Base-by-base conservation (phyloP, 257 asterid genomes). In the Echites panduratus region DNA sequence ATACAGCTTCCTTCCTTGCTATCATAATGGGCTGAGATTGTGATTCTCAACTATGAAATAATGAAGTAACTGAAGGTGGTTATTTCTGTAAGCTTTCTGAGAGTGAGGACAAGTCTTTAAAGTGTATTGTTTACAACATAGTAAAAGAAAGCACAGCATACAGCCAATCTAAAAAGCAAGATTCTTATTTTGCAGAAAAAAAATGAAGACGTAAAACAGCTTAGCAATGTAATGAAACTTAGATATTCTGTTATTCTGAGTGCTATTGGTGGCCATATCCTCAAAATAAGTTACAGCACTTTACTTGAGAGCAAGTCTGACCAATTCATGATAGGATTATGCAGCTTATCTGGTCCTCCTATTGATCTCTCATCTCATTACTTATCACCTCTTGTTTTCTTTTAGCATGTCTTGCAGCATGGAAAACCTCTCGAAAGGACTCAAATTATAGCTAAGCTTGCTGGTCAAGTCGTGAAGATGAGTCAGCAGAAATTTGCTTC, bases 401-500 rank as follows among this genome's bases (percentile, higher is more conserved):
- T 45, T 73, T 75, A 94, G 98, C 97, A 94, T 72, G 88, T 94
- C 24, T 85, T 94, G 75, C 90, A 89, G 84, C 91, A 88, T 3
- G 95, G 98, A 19, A 88, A 84, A 58, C 89, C 96, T 13, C 89
- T 85, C 1, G 93, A 94, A 69, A 88, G 90, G 57, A 82, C 96
- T 61, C 80, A 80, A 49, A 88, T 94, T 58, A 89, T 89, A 32
- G 61, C 84, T 77, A 85, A 87, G 76, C 95, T 94, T 43, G 88
- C 96, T 0, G 98, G 97, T 43, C 96, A 94, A 70, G 84, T 94
- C 20, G 96, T 89, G 75, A 88, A 83, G 88, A 88, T 93, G 97
- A 93, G 98, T 58, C 96, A 88, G 77, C 97, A 93, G 77, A 93
- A 93, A 67, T 93, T 84, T 14, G 98, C 98, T 47, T 93, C 98